Base-by-base conservation (phyloP, 2,329 filamentous ascomycete species). In the Ascochyta rabiei region DNA sequence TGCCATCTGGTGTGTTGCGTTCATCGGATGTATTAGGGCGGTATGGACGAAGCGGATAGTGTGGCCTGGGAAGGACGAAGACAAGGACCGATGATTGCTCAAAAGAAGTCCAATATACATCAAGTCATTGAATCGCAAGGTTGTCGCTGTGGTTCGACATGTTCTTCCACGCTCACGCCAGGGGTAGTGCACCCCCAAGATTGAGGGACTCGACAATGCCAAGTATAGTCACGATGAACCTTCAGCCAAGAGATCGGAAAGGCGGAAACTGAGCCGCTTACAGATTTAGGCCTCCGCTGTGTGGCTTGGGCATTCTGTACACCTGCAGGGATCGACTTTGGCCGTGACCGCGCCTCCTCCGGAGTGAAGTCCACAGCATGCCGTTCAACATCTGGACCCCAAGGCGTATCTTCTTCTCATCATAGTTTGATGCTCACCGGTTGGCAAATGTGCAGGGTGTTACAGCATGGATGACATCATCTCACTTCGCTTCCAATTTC, bases 31-130 rank as follows among this genome's bases (percentile, higher is more conserved):
- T 63, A 63, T 81, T 4, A 71, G 76, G 19, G 84, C 84, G 1
- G 77, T 86, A 6, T 69, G 76, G 59, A 72, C 64, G 28, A 72
- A 78, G 54, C 76, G 82, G 50, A 82, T 87, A 45, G 75, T 85
- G 57, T 85, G 78, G 67, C 81, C 81, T 2, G 84, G 83, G 1
- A 65, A 51, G 37, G 67, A 72, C 23, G 68, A 71, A 34, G 69
- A 72, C 48, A 69, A 61, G 43, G 57, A 66, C 42, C 48, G 61
- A 10, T 30, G 28, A 30, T 30, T 10, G 9, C 26, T 13, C 13
- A 30, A 15, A 13, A 30, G 10, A 30, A 5, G 28, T 15, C 12
- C 28, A 15, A 30, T 4, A 10, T 30, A 6, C 12, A 13, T 38
- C n/a, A 16, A 38, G 16, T 19, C 9, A 15, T 13, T 37, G 34